A percentile compares a stretch with the other conserved stretches of the same genome.
phyloP scores from a whole-genome alignment of 139 green algal genomes.

The Volvox reticuliferus region DNA sequence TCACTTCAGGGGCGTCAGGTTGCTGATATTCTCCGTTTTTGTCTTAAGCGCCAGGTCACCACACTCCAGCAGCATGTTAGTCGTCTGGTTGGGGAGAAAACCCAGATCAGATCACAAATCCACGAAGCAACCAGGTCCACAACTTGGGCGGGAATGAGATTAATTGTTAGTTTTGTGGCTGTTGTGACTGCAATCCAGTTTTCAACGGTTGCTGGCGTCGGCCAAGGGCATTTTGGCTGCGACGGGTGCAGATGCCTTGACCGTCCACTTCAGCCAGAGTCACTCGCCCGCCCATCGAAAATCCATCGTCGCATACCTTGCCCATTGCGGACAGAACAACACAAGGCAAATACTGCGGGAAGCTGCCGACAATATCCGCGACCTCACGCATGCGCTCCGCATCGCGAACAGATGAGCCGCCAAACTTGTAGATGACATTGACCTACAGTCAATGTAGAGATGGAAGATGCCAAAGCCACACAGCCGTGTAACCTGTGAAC shows the following conservation, averaged over 20 bases:
- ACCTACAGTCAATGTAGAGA: constrained; percentile 52
- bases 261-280: too few relatives aligned
- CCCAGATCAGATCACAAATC: too few relatives aligned
- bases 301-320: constrained; percentile 75
- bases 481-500: background rate
- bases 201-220: too few relatives aligned
- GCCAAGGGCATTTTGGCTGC: too few relatives aligned
- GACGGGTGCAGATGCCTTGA: too few relatives aligned
- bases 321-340: constrained; percentile 99
- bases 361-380: constrained; percentile 92
- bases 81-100: constrained; percentile 76
- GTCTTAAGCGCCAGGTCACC: constrained; percentile 83
- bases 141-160: too few relatives aligned
- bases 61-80: constrained; percentile 94
- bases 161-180: too few relatives aligned
- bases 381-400: constrained; percentile 94
- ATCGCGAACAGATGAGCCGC: constrained; percentile 92
- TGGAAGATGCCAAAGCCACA: background rate
- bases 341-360: constrained; percentile 86
- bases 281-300: too few relatives aligned
- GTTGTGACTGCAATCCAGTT: too few relatives aligned
- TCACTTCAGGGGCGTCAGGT: constrained; percentile 74
- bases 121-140: too few relatives aligned
- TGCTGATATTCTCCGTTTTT: constrained; percentile 61
- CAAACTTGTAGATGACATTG: constrained; percentile 97